Evolutionary conservation across 495 filamentous ascomycete species (phyloP), one percentile per base, ranked within the genome.

Genomic region (Daldinia childiae): DNA sequence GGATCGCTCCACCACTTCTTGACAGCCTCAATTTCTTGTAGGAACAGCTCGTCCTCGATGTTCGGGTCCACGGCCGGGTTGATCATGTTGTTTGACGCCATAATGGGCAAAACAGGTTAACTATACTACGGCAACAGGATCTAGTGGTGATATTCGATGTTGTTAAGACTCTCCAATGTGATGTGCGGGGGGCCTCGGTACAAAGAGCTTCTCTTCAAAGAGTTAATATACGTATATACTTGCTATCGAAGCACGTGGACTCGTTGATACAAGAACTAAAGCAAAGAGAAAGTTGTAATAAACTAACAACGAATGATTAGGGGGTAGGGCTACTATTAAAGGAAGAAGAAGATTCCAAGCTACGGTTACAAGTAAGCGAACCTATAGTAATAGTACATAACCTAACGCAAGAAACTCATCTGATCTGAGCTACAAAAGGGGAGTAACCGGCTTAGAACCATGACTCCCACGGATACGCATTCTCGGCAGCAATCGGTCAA

Each of bases 1-100:
- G 92, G 87, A 69, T 95, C 92, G 21, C 86, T 87, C 95, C 95
- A 99, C 95, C 95, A 99, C 79, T 90, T 82, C 86, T 98, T 91
- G 62, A 98, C 91, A 65, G 90, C 90, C 73, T 90, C 86, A 65
- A 98, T 92, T 74, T 99, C 95, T 48, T 88, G 86, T 75, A 86
- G 81, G 81, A 90, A 98, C 63, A 88, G 80, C 74, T 91, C 85
- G 75, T 98, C 92, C 81, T 98, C 95, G 63, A 85, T 82, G 69
- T 91, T 87, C 72, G 91, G 81, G 72, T 88, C 83, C 72, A 84
- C 80, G 56, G 81, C 82, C 62, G 79, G 62, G 68, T 81, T 85
- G 57, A 79, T 63, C 86, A 87, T 87, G 73, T 84, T 87, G 78
- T 82, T 85, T 59, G 82, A 78, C 59, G 86, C 85, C 85, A 88